Evolutionary conservation across 495 filamentous ascomycete genomes (phyloP), one percentile per base, ranked within the genome.

Genomic region (Pseudoneurospora amorphoporcata): DNA sequence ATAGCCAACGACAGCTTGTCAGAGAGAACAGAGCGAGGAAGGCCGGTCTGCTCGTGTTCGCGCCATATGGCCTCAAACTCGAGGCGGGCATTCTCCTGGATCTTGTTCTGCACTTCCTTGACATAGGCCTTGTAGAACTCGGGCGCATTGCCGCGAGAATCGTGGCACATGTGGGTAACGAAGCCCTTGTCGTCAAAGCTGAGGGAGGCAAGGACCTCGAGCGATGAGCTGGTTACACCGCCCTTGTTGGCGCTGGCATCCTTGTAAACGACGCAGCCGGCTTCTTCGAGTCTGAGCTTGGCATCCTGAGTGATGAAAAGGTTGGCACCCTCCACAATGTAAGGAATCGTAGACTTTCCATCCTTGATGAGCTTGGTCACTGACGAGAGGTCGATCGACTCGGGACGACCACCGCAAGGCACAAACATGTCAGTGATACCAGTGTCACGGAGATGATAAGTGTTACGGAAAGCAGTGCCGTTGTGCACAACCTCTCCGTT

Each of bases 21-120:
- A 72, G 92, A 95, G 32, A 99, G 88, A 3, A 93, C 90, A 71
- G 92, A 95, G 71, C 94, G 88, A 35, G 92, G 81, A 53, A 91
- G 85, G 68, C 92, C 91, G 3, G 92, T 96, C 79, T 91, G 84
- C 82, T 94, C 88, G 79, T 97, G 89, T 81, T 98, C 95, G 72
- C 91, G 89, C 95, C 95, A 99, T 81, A 99, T 94, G 70, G 95
- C 95, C 81, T 98, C 96, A 73, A 99, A 99, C 82, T 99, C 95
- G 69, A 99, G 87, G 3, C 86, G 84, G 61, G 96, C 95, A 75
- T 99, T 99, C 68, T 91, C 86, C 82, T 92, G 89, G 82, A 99
- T 97, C 65, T 89, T 91, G 47, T 87, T 87, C 81, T 99, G 95
- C 3, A 98, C 96, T 71, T 92, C 86, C 84, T 92, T 92, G 76